phyloP scores from a whole-genome alignment of 306 rosid genomes.

The Cajanus cajan region DNA sequence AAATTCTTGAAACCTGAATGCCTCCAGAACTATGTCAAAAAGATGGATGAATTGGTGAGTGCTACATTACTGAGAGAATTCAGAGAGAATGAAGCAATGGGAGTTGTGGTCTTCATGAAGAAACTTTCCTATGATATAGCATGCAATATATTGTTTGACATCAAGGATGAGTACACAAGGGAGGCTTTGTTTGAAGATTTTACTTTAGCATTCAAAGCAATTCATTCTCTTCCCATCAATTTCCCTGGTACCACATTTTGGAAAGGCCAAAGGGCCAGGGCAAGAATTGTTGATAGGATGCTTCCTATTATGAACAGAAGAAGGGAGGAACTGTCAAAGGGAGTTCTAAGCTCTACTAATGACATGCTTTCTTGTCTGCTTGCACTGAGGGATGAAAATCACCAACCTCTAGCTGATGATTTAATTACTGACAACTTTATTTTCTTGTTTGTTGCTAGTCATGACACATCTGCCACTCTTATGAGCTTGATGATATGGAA shows the following conservation, averaged over 20 bases:
- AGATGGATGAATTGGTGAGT: conserved; percentile 45
- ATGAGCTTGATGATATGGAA: conserved; percentile 51
- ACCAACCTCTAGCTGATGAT: conserved; percentile 38
- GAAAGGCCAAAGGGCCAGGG: conserved; percentile 52
- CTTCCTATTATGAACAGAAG: conserved; percentile 44
- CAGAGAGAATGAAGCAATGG: conserved; percentile 36
- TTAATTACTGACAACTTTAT: conserved; percentile 42
- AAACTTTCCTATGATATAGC: conserved; percentile 40
- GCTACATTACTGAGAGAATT: conserved; percentile 26
- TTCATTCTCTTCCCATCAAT: conserved; percentile 44
- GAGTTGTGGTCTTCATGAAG: conserved; percentile 45
- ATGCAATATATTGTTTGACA: conserved; percentile 48
- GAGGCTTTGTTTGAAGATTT: conserved; percentile 43
- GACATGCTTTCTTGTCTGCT: conserved; percentile 43
- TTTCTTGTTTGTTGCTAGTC: conserved; percentile 45
- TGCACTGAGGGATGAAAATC: conserved; percentile 52
- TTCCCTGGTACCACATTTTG: conserved; percentile 43
- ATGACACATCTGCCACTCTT: conserved; percentile 53
- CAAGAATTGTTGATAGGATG: conserved; percentile 36
- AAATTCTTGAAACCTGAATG: conserved; percentile 57
- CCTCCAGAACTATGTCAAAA: conserved; percentile 43
- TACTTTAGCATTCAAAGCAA: conserved; percentile 37
- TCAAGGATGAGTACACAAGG: conserved; percentile 39
- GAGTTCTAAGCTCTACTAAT: conserved; percentile 36
- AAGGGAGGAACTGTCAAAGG: conserved; percentile 32